phyloP scores from a whole-genome alignment of 176 grass and related monocot species.

The Carex pumila region DNA sequence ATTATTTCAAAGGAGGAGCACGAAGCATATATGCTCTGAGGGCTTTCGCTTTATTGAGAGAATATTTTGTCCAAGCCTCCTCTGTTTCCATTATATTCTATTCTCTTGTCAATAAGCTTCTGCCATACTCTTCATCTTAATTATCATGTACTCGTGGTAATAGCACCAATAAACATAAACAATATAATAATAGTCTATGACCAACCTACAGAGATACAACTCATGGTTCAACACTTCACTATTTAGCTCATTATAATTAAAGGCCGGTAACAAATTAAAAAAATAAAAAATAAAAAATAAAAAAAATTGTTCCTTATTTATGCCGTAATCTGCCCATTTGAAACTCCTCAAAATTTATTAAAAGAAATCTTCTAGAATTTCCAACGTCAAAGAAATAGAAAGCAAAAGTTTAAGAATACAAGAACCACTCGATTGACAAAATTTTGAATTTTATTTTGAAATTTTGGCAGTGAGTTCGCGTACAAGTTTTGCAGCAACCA shows the following conservation, averaged over 20 bases:
- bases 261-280: not conserved
- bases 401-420: not conserved
- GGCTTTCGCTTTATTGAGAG: slow-evolving; percentile 15
- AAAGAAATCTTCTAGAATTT: not conserved
- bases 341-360: not conserved
- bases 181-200: not conserved
- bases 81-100: not conserved
- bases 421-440: not conserved
- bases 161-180: not conserved
- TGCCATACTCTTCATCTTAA: not conserved
- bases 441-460: slow-evolving; percentile 56
- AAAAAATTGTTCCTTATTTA: not conserved
- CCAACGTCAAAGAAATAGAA: not conserved
- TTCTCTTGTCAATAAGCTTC: slow-evolving; percentile 14
- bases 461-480: slow-evolving; percentile 93
- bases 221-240: not conserved
- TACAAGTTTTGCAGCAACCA: slow-evolving; percentile 93
- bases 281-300: too few species aligned
- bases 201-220: not conserved
- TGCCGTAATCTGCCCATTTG: not conserved
- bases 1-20: slow-evolving; percentile 15
- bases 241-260: not conserved
- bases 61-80: not conserved
- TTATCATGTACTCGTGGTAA: not conserved
- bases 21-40: slow-evolving; percentile 17